phyloP scores from a whole-genome alignment of 169 alveolate genomes.

The Cryptosporidium felis region DNA sequence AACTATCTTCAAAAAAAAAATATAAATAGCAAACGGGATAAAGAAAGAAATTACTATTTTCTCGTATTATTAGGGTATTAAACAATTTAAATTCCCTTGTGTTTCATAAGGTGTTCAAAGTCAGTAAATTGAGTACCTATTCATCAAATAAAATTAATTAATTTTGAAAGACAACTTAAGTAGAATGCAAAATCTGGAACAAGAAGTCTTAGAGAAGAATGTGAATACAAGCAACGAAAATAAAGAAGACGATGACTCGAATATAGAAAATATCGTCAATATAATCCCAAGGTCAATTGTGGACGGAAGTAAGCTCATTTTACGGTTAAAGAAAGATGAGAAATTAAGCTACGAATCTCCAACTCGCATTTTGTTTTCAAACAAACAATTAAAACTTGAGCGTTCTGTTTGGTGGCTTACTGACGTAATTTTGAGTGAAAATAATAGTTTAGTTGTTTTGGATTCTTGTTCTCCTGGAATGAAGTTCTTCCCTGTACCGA shows the following conservation, averaged over 20 bases:
- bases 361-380: conserved; percentile 58
- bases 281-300: conserved; percentile 47
- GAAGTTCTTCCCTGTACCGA: conserved; percentile 66
- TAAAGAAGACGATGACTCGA: neutral
- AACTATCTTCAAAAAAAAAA: neutral
- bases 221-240: neutral
- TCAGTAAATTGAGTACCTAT: too few relatives aligned
- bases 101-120: too few relatives aligned
- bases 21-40: too few relatives aligned
- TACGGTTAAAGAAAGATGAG: conserved; percentile 59
- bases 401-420: conserved; percentile 70
- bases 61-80: too few relatives aligned
- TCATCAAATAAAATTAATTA: neutral
- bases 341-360: conserved; percentile 65
- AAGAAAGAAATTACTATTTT: too few relatives aligned
- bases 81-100: too few relatives aligned
- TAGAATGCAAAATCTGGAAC: conserved; percentile 2
- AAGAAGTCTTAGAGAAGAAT: neutral
- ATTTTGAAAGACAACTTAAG: neutral
- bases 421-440: conserved; percentile 42
- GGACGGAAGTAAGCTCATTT: conserved; percentile 59
- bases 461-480: conserved; percentile 57
- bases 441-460: conserved; percentile 32
- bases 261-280: neutral
- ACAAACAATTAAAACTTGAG: conserved; percentile 29